Conservation (phyloP, 2,329 filamentous ascomycete species). For the Tetracladium maxilliforme region DNA sequence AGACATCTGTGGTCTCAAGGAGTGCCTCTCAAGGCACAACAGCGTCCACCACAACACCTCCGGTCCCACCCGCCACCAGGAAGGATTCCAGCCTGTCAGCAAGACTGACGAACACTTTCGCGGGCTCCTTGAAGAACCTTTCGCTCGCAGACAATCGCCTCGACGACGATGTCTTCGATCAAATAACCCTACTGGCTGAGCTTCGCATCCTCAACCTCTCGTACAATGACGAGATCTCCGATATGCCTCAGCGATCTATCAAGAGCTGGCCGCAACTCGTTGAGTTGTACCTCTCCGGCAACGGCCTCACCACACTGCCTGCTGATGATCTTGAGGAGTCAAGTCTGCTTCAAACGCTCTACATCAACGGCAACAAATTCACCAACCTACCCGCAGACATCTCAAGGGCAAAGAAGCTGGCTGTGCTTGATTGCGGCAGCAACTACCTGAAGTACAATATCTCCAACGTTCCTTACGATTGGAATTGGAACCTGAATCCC, state of each 20-base stretch:
- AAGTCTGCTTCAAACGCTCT: constrained; percentile 72
- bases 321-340: constrained; percentile 89
- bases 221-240: constrained; percentile 87
- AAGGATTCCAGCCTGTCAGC: constrained; percentile 86
- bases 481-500: constrained; percentile 99
- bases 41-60: constrained; percentile 29
- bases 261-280: constrained; percentile 80
- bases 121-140: constrained; percentile 67
- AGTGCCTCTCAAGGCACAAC: constrained; percentile 36
- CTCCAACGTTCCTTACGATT: constrained; percentile 96
- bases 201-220: constrained; percentile 82
- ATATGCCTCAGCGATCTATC: constrained; percentile 79
- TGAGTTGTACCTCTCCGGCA: constrained; percentile 89
- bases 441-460: constrained; percentile 98
- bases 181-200: constrained; percentile 70
- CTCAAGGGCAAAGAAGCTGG: constrained; percentile 81
- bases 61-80: constrained; percentile 38
- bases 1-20: constrained; percentile 70
- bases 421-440: constrained; percentile 86
- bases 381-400: constrained; percentile 92
- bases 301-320: constrained; percentile 80
- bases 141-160: constrained; percentile 89
- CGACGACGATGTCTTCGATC: constrained; percentile 89
- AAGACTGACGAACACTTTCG: constrained; percentile 73
- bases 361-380: constrained; percentile 97